Base-by-base conservation (phyloP, 2,329 filamentous ascomycete species). In the Fusarium liriodendri region DNA sequence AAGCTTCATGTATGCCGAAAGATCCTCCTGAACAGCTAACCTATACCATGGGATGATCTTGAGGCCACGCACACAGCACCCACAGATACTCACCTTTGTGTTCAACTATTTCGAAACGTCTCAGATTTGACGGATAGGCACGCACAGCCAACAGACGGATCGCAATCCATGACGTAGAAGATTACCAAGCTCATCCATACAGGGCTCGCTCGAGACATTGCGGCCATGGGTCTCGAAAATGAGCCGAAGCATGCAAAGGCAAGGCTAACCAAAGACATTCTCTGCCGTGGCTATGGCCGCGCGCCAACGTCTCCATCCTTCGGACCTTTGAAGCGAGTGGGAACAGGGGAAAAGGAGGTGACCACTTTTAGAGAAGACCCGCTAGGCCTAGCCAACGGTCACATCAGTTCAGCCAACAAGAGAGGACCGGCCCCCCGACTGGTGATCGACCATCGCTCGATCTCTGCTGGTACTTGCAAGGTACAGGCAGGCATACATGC, bases 281-380 rank as follows among this genome's bases (percentile, higher is more conserved):
- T 47, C 20, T 54, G 47, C 6, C 47, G 47, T 54, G 47, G 47
- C 18, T n/a, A 10, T 47, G 47, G 27, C 47, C 27, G 11, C 47
- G 25, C 22, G 22, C 42, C 42, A 42, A 22, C 22, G 70, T 60
- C 32, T 70, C 60, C 57, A 62, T 55, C 60, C 22, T 64, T 32
- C 45, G 67, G 59, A 47, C 59, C 18, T 60, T 47, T 66, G 40
- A 32, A 61, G 70, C 20, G 64, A 55, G 65, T 69, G 62, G 57
- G 45, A 67, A 70, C 42, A 50, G 47, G 47, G 55, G 58, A 72
- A 77, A 75, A 74, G 76, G 76, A 75, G 70, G 70, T 61, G 66
- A 62, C 64, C 73, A 75, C 58, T 64, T 58, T 62, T 42, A 32
- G 58, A 69, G 47, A 68, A 18, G 47, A 32, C 27, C 47, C 47